phyloP scores from a whole-genome alignment of 2,329 filamentous ascomycete species.

The Nakataea oryzae region DNA sequence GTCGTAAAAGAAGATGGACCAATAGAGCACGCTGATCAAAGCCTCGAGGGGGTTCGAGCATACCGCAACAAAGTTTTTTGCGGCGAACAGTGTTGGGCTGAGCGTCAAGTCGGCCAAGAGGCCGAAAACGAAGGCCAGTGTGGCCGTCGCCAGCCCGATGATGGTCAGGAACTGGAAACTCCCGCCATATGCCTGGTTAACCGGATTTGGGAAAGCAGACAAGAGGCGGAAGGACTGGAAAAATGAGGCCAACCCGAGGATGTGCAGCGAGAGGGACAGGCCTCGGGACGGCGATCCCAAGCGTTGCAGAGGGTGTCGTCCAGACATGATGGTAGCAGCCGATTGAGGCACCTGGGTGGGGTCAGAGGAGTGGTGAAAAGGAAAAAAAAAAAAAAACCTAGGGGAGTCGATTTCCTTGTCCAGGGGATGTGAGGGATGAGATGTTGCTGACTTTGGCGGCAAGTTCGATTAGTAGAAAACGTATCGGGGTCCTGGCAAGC shows the following conservation, averaged over 20 bases:
- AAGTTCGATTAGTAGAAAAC: neutral
- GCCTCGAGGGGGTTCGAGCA: conserved; percentile 60
- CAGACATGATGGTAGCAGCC: neutral
- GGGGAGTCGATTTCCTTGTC: neutral
- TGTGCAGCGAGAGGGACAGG: conserved; percentile 52
- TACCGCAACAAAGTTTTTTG: conserved; percentile 59
- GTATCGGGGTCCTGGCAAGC: neutral
- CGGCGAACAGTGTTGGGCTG: conserved; percentile 44
- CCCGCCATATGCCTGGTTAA: conserved; percentile 52
- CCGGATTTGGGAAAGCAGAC: conserved; percentile 34
- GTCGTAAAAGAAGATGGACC: conserved; percentile 53
- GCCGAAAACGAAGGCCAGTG: conserved; percentile 49
- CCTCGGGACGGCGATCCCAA: conserved; percentile 54
- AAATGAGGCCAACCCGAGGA: conserved; percentile 41
- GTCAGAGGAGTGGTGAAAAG: neutral
- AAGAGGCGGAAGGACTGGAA: conserved; percentile 42
- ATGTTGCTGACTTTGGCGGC: no score
- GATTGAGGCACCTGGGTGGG: no score
- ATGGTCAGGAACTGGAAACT: conserved; percentile 67
- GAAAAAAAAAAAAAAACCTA: no score
- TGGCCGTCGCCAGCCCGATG: conserved; percentile 53
- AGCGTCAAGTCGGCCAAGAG: conserved; percentile 55
- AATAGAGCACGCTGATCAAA: conserved; percentile 63
- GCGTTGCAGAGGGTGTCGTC: conserved; percentile 52
- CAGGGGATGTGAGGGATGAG: neutral